Evolutionary conservation across 176 grass and related monocot genomes (phyloP), one percentile per base, ranked within the genome.

Genomic region (Eragrostis curvula): DNA sequence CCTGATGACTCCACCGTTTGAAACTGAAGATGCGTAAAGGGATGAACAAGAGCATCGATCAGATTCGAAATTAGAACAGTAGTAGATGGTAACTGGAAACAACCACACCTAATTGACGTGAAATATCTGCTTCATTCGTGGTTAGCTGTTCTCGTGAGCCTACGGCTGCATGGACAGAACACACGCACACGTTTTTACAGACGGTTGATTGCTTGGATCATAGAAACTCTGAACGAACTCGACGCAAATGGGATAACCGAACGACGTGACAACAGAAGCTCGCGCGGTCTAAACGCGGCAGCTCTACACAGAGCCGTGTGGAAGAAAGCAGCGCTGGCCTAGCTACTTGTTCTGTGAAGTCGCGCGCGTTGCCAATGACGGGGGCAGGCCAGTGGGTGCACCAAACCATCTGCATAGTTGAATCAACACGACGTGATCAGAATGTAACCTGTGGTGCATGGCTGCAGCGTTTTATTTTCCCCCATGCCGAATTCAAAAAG

Each of bases 371-470:
- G 43, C 5, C 75, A 52, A 32, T 71, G 39, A n/a, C 53, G n/a
- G 30, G 32, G 16, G 79, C 45, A 88, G 83, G 15, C 47, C 79
- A 92, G 90, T 92, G 90, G 90, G 86, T 92, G 90, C 86, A 88
- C 90, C 86, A 92, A 88, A 73, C 86, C 66, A 78, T 63, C 88
- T 79, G 66, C 86, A 83, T 32, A 67, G 83, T 83, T 86, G 86
- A 81, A 65, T 65, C 49, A 40, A 28, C 49, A 15, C 23, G 11
- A n/a, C 8, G 29, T 5, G 9, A 57, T 23, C 24, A 28, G 25
- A 43, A 44, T 39, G 32, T 42, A 66, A 41, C 50, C 24, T 18
- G 58, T 20, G 30, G n/a, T n/a, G n/a, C n/a, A 39, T 14, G 9
- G 10, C 20, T 1, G 52, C 24, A 29, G 16, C 50, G 16, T 24